A percentile compares a stretch with the other conserved stretches of the same genome.
Evolutionary conservation across 306 rosid genomes (phyloP).

Genomic region (Acacia melanoxylon): DNA sequence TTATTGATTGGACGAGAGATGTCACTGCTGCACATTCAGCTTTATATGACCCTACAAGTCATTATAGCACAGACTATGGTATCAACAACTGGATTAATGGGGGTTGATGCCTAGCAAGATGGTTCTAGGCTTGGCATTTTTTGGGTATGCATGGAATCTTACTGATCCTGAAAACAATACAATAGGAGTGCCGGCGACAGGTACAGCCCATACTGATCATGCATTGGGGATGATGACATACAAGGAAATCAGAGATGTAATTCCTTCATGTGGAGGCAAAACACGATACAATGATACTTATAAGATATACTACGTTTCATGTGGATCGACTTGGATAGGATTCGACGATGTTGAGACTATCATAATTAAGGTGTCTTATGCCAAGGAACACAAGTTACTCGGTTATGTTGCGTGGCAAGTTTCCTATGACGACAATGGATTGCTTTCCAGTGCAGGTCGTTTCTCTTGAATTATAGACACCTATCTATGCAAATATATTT

Average conservation of each 20-base stretch:
- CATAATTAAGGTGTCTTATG: conserved; percentile 36
- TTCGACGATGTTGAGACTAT: conserved; percentile 38
- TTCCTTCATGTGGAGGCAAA: background rate
- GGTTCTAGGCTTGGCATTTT: background rate
- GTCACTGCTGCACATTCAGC: background rate
- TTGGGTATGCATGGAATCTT: background rate
- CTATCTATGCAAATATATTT: background rate
- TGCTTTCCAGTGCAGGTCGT: conserved; percentile 15
- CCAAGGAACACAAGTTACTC: conserved; percentile 26
- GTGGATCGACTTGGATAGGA: conserved; percentile 33
- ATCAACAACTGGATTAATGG: background rate
- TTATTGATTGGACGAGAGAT: accelerated
- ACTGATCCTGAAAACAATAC: background rate
- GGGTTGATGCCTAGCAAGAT: background rate
- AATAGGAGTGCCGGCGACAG: background rate
- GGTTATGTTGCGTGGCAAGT: conserved; percentile 33
- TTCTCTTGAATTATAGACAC: background rate
- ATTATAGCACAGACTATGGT: background rate
- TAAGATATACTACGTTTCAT: background rate
- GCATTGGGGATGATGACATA: background rate
- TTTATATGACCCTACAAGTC: background rate
- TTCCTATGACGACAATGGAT: conserved; percentile 26
- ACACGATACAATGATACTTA: background rate
- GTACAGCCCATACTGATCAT: background rate
- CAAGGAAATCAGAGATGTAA: background rate